Conservation (phyloP, 106 monocot species). For the Platanthera zijinensis region DNA sequence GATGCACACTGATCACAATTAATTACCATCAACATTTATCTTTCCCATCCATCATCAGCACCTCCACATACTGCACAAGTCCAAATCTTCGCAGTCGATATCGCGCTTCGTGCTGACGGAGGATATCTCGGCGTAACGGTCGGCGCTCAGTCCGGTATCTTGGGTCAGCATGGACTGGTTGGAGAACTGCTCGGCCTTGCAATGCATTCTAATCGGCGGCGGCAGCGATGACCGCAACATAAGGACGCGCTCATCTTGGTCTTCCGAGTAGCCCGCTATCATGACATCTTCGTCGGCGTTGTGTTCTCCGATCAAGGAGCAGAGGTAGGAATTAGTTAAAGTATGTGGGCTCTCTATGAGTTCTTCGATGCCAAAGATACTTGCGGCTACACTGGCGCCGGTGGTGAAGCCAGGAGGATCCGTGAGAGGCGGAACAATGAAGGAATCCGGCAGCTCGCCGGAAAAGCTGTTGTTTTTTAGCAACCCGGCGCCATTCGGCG, state of each 20-base stretch:
- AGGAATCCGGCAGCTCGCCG: background rate
- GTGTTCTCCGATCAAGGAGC: too few species aligned
- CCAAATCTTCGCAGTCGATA: background rate
- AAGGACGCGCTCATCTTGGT: background rate
- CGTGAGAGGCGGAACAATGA: background rate
- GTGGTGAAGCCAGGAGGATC: background rate
- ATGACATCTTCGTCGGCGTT: background rate
- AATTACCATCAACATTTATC: too few species aligned
- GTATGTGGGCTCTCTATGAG: background rate
- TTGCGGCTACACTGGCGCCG: background rate
- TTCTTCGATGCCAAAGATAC: background rate
- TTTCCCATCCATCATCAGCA: background rate
- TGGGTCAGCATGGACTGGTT: constrained; percentile 4
- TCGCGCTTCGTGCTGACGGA: background rate
- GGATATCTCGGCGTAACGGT: background rate
- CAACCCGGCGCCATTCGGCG: background rate
- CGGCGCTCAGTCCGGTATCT: background rate
- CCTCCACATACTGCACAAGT: background rate
- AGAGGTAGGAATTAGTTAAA: background rate
- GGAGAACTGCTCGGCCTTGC: background rate
- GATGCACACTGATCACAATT: too few species aligned
- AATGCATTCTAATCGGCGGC: background rate
- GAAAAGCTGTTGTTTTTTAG: background rate
- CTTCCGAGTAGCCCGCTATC: background rate
- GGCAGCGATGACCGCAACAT: background rate